phyloP scores from a whole-genome alignment of 768 basidiomycete species.

The Amanita thiersii region DNA sequence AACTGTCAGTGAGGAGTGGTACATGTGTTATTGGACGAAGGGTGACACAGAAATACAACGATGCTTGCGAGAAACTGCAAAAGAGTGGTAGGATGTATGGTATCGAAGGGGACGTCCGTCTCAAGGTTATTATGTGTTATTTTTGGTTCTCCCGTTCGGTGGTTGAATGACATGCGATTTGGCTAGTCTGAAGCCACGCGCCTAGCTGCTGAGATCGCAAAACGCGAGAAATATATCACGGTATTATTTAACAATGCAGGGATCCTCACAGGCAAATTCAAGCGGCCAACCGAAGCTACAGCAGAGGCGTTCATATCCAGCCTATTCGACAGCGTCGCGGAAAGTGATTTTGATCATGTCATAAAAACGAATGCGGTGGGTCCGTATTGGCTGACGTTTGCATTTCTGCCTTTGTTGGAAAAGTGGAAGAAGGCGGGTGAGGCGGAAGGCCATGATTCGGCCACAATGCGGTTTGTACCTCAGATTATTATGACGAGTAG shows the following conservation, averaged over 20 bases:
- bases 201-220: conserved; percentile 29
- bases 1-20: too few relatives aligned
- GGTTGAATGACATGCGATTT: not conserved
- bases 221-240: conserved; percentile 30
- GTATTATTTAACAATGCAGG: conserved; percentile 45
- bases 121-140: conserved; percentile 22
- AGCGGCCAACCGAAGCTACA: conserved; percentile 18
- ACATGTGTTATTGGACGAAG: too few relatives aligned
- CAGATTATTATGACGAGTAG: too few relatives aligned
- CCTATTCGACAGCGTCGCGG: conserved; percentile 28
- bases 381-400: too few relatives aligned
- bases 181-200: conserved; percentile 37
- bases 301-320: conserved; percentile 29
- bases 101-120: conserved; percentile 30
- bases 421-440: too few relatives aligned
- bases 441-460: too few relatives aligned
- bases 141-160: not conserved
- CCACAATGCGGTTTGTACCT: too few relatives aligned
- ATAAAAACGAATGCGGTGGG: conserved; percentile 32
- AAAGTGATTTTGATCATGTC: conserved; percentile 27
- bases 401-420: conserved; percentile 46
- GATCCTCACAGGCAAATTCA: conserved; percentile 20
- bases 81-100: conserved; percentile 29
- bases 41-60: conserved; percentile 26
- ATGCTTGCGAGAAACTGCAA: conserved; percentile 19